Evolutionary conservation across 768 basidiomycete genomes (phyloP).

Genomic region (Boletellus ananiceps): DNA sequence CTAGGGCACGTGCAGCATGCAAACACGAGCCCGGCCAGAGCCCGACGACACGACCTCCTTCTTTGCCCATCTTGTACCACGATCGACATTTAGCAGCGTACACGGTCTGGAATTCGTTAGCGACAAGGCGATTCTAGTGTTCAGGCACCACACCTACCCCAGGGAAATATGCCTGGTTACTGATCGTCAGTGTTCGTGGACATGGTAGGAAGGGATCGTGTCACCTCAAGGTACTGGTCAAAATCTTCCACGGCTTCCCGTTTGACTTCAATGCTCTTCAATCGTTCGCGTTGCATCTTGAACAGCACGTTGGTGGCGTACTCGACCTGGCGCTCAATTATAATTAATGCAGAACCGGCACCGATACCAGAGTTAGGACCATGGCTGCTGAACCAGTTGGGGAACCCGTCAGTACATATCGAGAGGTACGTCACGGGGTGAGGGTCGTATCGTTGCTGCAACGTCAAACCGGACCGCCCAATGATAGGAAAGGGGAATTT

Average conservation of each 20-base stretch:
- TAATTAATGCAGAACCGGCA: constrained; percentile 48
- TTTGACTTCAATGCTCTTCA: constrained; percentile 60
- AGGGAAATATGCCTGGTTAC: constrained; percentile 13
- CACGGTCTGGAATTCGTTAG: constrained; percentile 42
- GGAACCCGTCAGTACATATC: constrained; percentile 57
- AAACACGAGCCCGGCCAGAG: constrained; percentile 59
- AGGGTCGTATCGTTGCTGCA: constrained; percentile 52
- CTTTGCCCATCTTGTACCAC: constrained; percentile 62
- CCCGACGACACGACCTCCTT: constrained; percentile 49
- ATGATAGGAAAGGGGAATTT: constrained; percentile 47
- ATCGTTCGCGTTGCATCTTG: constrained; percentile 59
- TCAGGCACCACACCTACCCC: background rate
- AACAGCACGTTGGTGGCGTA: constrained; percentile 51
- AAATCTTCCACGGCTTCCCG: constrained; percentile 57
- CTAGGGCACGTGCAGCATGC: constrained; percentile 46
- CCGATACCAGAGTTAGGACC: constrained; percentile 58
- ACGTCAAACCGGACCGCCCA: constrained; percentile 47
- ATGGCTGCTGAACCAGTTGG: constrained; percentile 58
- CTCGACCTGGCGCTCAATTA: constrained; percentile 54
- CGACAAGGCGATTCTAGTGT: no score
- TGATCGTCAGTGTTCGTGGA: background rate
- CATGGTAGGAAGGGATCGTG: no score
- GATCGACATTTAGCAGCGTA: constrained; percentile 54
- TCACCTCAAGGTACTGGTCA: constrained; percentile 54
- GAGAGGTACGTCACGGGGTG: constrained; percentile 57